Evolutionary conservation across 140 eudicot species (phyloP).

Genomic region (Anethum foeniculum): DNA sequence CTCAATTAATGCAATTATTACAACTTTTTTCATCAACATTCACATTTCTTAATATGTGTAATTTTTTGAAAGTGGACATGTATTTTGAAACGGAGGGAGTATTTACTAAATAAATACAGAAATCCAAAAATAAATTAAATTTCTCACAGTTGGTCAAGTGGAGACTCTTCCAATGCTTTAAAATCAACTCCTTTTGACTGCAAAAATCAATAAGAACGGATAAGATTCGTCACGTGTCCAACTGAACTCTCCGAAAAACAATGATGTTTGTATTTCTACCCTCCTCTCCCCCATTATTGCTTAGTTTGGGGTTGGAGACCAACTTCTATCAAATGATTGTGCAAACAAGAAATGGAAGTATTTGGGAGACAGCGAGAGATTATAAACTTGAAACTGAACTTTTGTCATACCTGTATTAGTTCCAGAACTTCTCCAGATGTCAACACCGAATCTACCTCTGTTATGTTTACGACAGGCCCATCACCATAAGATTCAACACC

Average conservation of each 20-base stretch:
- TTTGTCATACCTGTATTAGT: slow-evolving; percentile 53
- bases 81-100: too few relatives aligned
- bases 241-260: background rate
- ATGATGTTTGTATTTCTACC: background rate
- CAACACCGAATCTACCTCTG: slow-evolving; percentile 96
- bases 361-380: background rate
- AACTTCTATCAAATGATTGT: background rate
- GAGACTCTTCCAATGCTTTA: slow-evolving; percentile 65
- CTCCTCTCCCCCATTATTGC: background rate
- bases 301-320: background rate
- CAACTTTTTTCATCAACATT: too few relatives aligned
- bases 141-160: slow-evolving; percentile 75
- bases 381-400: background rate
- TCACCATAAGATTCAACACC: slow-evolving; percentile 33
- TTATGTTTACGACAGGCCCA: slow-evolving; percentile 17
- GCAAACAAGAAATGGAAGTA: background rate
- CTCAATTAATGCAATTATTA: too few relatives aligned
- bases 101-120: background rate
- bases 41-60: too few relatives aligned
- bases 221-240: background rate
- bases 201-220: slow-evolving; percentile 21
- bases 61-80: too few relatives aligned
- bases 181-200: slow-evolving; percentile 82
- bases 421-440: slow-evolving; percentile 94
- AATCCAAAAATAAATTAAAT: background rate